Evolutionary conservation across 2,329 filamentous ascomycete species (phyloP).

Genomic region (Sordariomycetes sp.): DNA sequence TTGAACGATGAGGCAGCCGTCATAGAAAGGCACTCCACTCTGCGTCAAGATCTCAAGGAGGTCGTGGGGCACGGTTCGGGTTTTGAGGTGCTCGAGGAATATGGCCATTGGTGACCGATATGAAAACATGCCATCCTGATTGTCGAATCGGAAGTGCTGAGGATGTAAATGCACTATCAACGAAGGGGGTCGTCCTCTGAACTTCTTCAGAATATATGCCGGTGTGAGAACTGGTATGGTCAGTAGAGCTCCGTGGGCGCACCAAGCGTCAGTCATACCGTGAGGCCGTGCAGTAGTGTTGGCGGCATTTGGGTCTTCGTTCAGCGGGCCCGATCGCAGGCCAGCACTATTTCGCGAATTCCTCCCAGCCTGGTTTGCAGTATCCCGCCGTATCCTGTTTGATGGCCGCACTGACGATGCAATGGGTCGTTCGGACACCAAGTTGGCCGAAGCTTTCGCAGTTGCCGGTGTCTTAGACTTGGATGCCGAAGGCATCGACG

Average conservation of each 20-base stretch:
- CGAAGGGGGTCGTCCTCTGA: constrained; percentile 66
- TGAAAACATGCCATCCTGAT: constrained; percentile 83
- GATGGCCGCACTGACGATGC: constrained; percentile 36
- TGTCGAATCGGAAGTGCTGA: constrained; percentile 84
- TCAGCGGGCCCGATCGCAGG: constrained; percentile 37
- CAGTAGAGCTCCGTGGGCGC: no score
- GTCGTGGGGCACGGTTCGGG: constrained; percentile 78
- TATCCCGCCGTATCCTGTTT: constrained; percentile 51
- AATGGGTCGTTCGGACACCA: constrained; percentile 21
- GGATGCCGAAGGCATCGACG: constrained; percentile 49
- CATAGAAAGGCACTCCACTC: constrained; percentile 73
- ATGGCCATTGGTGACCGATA: constrained; percentile 90
- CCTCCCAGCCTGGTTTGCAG: constrained; percentile 29
- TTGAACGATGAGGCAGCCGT: constrained; percentile 90
- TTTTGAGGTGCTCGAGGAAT: constrained; percentile 66
- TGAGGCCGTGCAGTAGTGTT: constrained; percentile 41
- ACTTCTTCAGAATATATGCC: constrained; percentile 76
- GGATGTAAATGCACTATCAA: constrained; percentile 78
- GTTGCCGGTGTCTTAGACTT: constrained; percentile 42
- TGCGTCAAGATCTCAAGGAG: constrained; percentile 70
- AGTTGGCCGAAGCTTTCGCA: constrained; percentile 24
- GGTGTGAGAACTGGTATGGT: constrained; percentile 56
- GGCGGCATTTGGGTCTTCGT: constrained; percentile 29
- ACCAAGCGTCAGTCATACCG: constrained; percentile 23
- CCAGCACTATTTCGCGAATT: constrained; percentile 42